Evolutionary conservation across 2,329 filamentous ascomycete species (phyloP).

Genomic region (Neonectria hederae): DNA sequence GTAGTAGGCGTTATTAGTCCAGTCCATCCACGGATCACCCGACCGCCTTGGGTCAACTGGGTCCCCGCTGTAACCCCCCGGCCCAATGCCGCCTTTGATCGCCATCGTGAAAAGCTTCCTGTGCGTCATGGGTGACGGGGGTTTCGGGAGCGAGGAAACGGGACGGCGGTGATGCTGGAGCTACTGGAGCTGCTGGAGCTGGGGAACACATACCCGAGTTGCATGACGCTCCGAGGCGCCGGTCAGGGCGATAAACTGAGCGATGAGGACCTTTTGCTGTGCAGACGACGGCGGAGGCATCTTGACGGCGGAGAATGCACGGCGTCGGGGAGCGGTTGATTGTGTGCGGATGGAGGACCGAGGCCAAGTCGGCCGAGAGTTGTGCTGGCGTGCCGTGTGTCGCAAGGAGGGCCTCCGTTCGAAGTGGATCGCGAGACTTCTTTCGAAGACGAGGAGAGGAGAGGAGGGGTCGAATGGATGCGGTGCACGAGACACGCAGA

Average conservation of each 20-base stretch:
- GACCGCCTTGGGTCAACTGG: conserved; percentile 28
- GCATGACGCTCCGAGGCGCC: conserved; percentile 56
- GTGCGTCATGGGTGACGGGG: conserved; percentile 20
- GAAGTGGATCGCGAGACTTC: conserved; percentile 19
- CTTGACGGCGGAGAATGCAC: conserved; percentile 16
- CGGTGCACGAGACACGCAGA: conserved; percentile 19
- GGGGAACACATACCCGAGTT: conserved; percentile 52
- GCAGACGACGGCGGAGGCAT: conserved; percentile 51
- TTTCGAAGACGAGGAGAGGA: conserved; percentile 11
- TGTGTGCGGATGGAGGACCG: conserved; percentile 8
- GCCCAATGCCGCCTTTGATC: conserved; percentile 21
- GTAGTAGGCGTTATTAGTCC: conserved; percentile 38
- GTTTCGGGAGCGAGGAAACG: conserved; percentile 7
- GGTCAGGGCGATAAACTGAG: conserved; percentile 56
- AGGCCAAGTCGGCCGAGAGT: not conserved
- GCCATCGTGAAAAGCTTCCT: conserved; percentile 18
- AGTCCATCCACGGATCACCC: conserved; percentile 20
- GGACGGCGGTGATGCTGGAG: not conserved
- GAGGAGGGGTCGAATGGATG: conserved; percentile 1
- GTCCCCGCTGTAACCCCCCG: conserved; percentile 33
- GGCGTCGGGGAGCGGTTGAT: not conserved
- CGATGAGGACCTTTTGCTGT: conserved; percentile 53
- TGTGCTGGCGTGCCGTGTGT: conserved; percentile 2
- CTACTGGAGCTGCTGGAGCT: not conserved
- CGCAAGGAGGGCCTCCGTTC: conserved; percentile 8